Percentiles rank a stretch among this genome's conserved stretches.
Conservation (phyloP, 306 rosid genomes). For the Lotus japonicus region DNA sequence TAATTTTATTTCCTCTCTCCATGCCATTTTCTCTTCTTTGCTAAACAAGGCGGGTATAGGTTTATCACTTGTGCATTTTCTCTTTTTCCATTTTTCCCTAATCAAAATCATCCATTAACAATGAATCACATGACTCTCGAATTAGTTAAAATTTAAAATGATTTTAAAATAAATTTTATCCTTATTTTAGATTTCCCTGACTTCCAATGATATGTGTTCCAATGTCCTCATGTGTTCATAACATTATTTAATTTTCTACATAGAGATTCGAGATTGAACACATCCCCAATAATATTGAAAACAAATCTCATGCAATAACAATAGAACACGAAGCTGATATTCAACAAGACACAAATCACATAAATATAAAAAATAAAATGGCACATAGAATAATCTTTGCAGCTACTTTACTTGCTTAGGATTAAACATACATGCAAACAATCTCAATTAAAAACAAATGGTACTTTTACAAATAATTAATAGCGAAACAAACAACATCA, state of each 20-base stretch:
- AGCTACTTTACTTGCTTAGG: slow-evolving; percentile 26
- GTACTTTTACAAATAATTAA: slow-evolving; percentile 35
- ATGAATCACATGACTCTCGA: too few relatives aligned
- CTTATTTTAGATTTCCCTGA: not conserved
- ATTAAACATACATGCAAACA: slow-evolving; percentile 40
- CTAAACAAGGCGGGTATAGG: too few relatives aligned
- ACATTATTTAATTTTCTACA: not conserved
- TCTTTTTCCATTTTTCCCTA: too few relatives aligned
- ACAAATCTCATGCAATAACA: not conserved
- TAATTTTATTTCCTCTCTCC: too few relatives aligned
- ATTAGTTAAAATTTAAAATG: too few relatives aligned
- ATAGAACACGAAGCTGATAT: not conserved
- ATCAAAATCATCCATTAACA: too few relatives aligned
- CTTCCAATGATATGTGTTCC: not conserved
- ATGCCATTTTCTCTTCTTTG: too few relatives aligned
- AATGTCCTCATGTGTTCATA: not conserved
- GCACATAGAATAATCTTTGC: slow-evolving; percentile 28
- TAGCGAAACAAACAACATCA: slow-evolving; percentile 23
- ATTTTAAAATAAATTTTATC: too few relatives aligned
- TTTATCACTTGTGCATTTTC: too few relatives aligned
- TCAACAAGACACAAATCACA: slow-evolving; percentile 4
- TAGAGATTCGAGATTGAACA: not conserved
- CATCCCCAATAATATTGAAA: not conserved
- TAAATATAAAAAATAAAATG: slow-evolving; percentile 11
- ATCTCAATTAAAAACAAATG: slow-evolving; percentile 42